Evolutionary conservation across 2,329 filamentous ascomycete species (phyloP), one percentile per base, ranked within the genome.

Genomic region (Sclerotinia glacialis): DNA sequence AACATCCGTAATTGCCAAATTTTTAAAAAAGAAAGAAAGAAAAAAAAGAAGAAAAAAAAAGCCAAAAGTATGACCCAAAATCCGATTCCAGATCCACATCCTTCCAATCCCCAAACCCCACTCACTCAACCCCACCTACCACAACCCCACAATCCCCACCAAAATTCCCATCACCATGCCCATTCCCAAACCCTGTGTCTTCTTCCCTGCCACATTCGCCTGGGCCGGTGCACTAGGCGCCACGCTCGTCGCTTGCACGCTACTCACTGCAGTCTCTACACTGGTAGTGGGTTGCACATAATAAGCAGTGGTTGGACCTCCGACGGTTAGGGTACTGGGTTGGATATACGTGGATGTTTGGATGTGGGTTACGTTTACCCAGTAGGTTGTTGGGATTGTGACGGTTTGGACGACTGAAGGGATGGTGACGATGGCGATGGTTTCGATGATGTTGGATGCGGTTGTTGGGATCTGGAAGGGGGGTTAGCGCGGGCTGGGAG

Each of bases 141-240:
- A 50, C 23, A 23, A 16, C 2, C 23, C 28, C 52, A 49, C 11
- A 23, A 34, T 8, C 16, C 18, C 37, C 40, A 59, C 26, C 31
- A 76, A 56, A 40, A 76, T 40, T 52, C 70, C 75, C 67, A 76
- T 70, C 18, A 68, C 73, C 18, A 71, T 70, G 21, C 68, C 69
- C 28, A 71, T 70, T 23, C 71, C 55, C 3, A 74, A 74, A 26
- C 65, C 69, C 21, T 18, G 52, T 3, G 21, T 18, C 49, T 75
- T 73, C 9, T 65, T 71, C 2, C 67, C 66, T 31, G 73, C 75
- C 26, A 64, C 68, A 37, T 71, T 70, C 14, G 60, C 56, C 28
- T 74, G 70, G 8, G 69, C 26, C n/a, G 72, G 69, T 18, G 72
- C 71, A 34, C 71, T 69, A 1, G 70, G 64, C 11, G 67, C 65